phyloP scores from a whole-genome alignment of 202 grass and related monocot species.

The Setaria italica region DNA sequence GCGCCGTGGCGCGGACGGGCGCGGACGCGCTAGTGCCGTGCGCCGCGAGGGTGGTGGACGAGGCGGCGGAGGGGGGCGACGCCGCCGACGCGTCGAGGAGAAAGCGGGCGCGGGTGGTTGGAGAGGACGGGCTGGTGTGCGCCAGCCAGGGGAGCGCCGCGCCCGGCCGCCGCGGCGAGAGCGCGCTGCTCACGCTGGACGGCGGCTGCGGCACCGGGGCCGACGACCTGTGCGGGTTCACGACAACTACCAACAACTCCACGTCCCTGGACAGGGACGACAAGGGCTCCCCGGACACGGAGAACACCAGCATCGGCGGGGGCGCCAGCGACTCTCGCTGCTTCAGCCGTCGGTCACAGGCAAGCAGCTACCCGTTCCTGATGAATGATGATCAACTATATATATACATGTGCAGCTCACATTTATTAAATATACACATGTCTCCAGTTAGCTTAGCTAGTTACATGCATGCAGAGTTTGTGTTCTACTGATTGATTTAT shows the following conservation, averaged over 20 bases:
- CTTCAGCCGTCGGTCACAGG: slow-evolving; percentile 70
- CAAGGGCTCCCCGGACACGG: slow-evolving; percentile 73
- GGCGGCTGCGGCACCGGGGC: slow-evolving; percentile 34
- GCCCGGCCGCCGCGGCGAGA: slow-evolving; percentile 48
- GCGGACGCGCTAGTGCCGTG: slow-evolving; percentile 79
- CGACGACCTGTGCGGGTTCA: slow-evolving; percentile 61
- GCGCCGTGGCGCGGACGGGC: neutral
- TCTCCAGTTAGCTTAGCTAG: neutral
- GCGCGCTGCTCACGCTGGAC: slow-evolving; percentile 56
- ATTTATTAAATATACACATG: neutral
- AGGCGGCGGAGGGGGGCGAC: neutral
- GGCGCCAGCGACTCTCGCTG: slow-evolving; percentile 70
- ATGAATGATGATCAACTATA: neutral
- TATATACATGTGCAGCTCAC: neutral
- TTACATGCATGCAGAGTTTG: slow-evolving; percentile 25
- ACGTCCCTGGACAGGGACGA: slow-evolving; percentile 53
- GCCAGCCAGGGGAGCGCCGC: slow-evolving; percentile 77
- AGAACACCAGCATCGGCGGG: slow-evolving; percentile 66
- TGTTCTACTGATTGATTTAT: neutral
- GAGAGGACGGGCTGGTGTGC: slow-evolving; percentile 58
- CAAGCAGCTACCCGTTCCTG: neutral
- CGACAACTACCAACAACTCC: slow-evolving; percentile 69
- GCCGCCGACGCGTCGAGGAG: neutral
- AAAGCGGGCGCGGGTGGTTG: slow-evolving; percentile 58
- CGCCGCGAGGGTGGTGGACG: slow-evolving; percentile 20